phyloP scores from a whole-genome alignment of 163 green algal species.

The Chlorella variabilis region DNA sequence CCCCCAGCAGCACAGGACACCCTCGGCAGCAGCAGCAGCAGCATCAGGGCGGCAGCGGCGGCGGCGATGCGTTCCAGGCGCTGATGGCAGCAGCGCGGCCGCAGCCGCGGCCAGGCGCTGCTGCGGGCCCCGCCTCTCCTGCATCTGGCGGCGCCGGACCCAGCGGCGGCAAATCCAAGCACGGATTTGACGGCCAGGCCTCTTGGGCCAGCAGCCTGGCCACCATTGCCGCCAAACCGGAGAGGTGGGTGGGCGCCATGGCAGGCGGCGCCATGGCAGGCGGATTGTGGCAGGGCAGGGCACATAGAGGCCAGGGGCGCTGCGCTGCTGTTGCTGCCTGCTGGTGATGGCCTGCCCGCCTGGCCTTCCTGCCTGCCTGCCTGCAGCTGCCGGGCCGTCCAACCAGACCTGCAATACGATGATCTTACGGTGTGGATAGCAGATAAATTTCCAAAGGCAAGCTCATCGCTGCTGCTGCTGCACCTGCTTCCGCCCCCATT shows the following conservation, averaged over 20 bases:
- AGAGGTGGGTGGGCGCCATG: conserved; percentile 24
- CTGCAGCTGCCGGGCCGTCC: conserved; percentile 13
- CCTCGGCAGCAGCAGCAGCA: conserved; percentile 2
- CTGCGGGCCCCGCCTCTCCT: background rate
- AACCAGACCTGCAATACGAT: conserved; percentile 13
- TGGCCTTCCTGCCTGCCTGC: background rate
- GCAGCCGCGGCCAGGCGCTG: background rate
- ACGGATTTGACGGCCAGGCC: background rate
- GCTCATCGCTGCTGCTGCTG: too few species aligned
- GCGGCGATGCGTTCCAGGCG: background rate
- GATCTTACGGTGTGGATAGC: conserved; percentile 46
- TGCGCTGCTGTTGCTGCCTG: background rate
- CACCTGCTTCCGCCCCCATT: too few species aligned
- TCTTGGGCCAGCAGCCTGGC: background rate
- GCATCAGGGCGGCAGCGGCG: background rate
- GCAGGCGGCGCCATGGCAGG: background rate
- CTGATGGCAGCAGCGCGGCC: background rate
- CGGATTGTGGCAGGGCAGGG: background rate
- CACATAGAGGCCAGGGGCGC: background rate
- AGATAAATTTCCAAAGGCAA: conserved; percentile 65
- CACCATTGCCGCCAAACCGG: conserved; percentile 29
- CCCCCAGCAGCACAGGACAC: background rate
- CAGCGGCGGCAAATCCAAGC: background rate
- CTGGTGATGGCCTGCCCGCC: background rate
- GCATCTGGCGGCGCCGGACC: background rate